Base-by-base conservation (phyloP, 257 asterid species). In the Osmanthus fragrans region DNA sequence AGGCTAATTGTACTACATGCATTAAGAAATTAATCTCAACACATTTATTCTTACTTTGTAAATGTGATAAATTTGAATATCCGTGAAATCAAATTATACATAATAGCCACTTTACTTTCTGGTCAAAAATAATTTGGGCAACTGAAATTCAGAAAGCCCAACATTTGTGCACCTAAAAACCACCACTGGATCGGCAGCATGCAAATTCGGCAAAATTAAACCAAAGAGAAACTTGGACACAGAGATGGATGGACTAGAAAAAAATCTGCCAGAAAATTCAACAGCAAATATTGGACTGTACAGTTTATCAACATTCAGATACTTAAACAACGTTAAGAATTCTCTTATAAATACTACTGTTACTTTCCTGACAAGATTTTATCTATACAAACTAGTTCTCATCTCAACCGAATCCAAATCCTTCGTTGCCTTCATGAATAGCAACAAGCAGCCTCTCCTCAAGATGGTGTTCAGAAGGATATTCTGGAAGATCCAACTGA, bases 401-500 rank as follows among this genome's bases (percentile, higher is more conserved):
- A 12, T 63, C 40, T 86, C 80, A 94, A 81, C 98, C 98, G 33
- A 94, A 94, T 34, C 98, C 98, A 49, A 94, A 94, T 40, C 98
- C 97, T 86, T 92, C 98, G 54, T 86, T 94, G 69, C 88, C 98
- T 87, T 94, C 98, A 71, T 94, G 98, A 81, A 94, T 90, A 18
- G 98, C 97, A 76, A 94, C 94, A 34, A 94, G 82, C 71, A 94
- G 88, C 70, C 95, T 90, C 87, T 91, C 97, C 86, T 92, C 97
- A 75, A 94, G 77, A 47, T 91, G 94, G 78, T 88, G 84, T 80
- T 94, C 91, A 1, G 97, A 91, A 39, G 98, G 98, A 85, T 94
- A 94, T 54, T 94, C 98, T 0, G 97, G 98, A 66, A 94, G 87
- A 87, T 94, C 98, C 79, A 94, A 83, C 86, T 94, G 98, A 82